Evolutionary conservation across 1,284 basidiomycete genomes (phyloP), one percentile per base, ranked within the genome.

Genomic region (Moesziomyces antarcticus): DNA sequence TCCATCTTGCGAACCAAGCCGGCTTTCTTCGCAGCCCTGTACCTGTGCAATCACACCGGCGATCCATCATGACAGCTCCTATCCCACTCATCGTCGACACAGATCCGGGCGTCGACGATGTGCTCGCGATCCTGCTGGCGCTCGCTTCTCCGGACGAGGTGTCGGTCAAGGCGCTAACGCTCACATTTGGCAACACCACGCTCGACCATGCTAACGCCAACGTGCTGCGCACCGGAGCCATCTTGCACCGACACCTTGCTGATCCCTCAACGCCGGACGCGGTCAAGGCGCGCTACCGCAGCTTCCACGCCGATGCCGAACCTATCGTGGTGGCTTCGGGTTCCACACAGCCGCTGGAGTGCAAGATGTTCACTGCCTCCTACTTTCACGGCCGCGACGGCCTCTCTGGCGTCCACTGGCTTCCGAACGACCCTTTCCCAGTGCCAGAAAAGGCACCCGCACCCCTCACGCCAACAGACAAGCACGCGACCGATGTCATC

Each of bases 61-160:
- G 18, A 25, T 10, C 7, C 40, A 44, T 35, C 24, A 64, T 48
- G 43, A 45, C 54, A 50, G 20, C 51, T 3, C 66, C 71, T 5
- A 51, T 44, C n/a, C 66, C 71, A 11, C 67, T 73, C 18, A 66
- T 77, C 61, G 70, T 67, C 64, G 78, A 80, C 62, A 84, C 82
- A 2, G 84, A 85, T 59, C 84, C 84, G 22, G 95, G 95, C 48
- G 92, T 97, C 3, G 95, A 98, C 85, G 95, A 98, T 83, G 88
- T 90, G 41, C 84, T 96, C 47, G 94, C 94, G 41, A 90, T 85
- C 68, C 77, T 86, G 52, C 79, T 85, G 24, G 77, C 77, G 0
- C 66, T 79, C 22, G 79, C 70, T 5, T 79, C 79, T 11, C 73
- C 79, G 3, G 63, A 65, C 37, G 64, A 77, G 35, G 75, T 79